Evolutionary conservation across 805 yeast genomes (phyloP), one percentile per base, ranked within the genome.

Genomic region (Lipomyces chichibuensis): DNA sequence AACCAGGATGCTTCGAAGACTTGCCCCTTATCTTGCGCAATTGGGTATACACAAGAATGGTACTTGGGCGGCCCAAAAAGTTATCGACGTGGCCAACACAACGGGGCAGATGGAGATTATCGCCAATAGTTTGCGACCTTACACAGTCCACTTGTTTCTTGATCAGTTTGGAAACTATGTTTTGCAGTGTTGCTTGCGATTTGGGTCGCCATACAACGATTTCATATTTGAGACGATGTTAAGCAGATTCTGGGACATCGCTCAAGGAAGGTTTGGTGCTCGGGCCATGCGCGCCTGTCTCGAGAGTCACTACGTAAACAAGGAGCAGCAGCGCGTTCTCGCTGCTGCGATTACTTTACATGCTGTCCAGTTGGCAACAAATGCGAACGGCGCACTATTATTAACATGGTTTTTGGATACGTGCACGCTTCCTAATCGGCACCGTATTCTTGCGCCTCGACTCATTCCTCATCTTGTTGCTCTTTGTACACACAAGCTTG

Each of bases 61-160:
- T 69, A 95, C 99, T 4, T 95, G 99, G 99, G 98, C 98, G 1
- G 96, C 97, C 29, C 99, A 95, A 78, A 95, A 94, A 78, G 88
- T 95, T 78, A 92, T 95, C 72, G 89, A 87, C 71, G 87, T 88
- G 57, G 89, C 92, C 3, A 79, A 83, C 69, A 87, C 86, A 59
- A 87, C 83, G 56, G 83, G 85, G 59, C 91, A 87, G 73, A 88
- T 86, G 77, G 79, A 82, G 72, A 76, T 89, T 59, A 90, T 95
- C 56, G 87, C 88, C 8, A 81, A 84, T 32, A 85, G 92, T 53
- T 83, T 95, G 69, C 85, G 86, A 67, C 95, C 96, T 1, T 92
- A 89, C 75, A 85, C 95, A 58, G 91, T 90, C 0, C 91, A 93
- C 60, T 81, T 95, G 71, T 90, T 95, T 76, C 88, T 92, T 75